Base-by-base conservation (phyloP, 2,329 filamentous ascomycete genomes). In the Rugonectria rugulosa region DNA sequence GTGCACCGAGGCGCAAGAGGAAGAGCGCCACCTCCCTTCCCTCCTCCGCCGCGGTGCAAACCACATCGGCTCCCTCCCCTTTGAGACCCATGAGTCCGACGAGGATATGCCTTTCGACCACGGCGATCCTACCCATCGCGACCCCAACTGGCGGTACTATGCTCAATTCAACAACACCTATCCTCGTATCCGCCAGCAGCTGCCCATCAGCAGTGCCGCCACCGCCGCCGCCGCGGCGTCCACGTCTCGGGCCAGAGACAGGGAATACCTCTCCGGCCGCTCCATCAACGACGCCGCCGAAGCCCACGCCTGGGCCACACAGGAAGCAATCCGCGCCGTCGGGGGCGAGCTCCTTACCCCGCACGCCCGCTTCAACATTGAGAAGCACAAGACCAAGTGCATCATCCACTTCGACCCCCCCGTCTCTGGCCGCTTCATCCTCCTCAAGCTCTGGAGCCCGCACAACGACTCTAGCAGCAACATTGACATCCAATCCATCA, bases 381-480 rank as follows among this genome's bases (percentile, higher is more conserved):
- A 90, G 67, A 85, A 87, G 71, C 85, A 89, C 65, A 93, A 92
- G 77, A 91, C 86, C 76, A 92, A 89, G 73, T 94, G 95, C 65
- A 92, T 88, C 12, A 89, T 98, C 66, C 88, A 86, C 55, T 97
- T 98, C 65, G 86, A 93, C 65, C 90, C 91, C 53, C 88, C 90
- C 0, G 84, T 95, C 56, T 91, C 90, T 10, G 91, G 90, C 5
- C 85, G 91, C 53, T 96, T 90, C 71, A 89, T 98, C 47, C 75
- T 97, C 36, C 79, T 98, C 60, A 97, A 97, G 78, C 85, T 97
- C 72, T 97, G 92, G 90, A 92, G 88, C 66, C 89, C 90, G 2
- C 84, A 85, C 56, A 83, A 86, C 21, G 85, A 88, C 42, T 80
- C 84, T 4, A 66, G 71, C 5, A 79, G 79, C 55, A 96, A 96